Conservation (phyloP, 129 eudicot genomes). For the Pittosporum tobira region DNA sequence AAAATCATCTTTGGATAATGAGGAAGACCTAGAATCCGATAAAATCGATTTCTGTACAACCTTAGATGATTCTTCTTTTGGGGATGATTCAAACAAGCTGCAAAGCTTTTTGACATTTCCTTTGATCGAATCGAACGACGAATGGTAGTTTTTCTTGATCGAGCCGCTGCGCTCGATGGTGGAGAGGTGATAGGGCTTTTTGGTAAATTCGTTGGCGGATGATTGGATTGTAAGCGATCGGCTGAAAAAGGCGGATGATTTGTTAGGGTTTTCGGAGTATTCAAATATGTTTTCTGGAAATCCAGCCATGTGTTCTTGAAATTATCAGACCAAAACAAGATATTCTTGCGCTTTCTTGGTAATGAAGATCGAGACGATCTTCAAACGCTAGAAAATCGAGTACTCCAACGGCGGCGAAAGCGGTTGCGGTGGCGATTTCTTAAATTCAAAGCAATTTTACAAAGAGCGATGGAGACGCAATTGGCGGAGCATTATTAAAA, state of each 20-base stretch:
- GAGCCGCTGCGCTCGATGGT: slow-evolving; percentile 48
- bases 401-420: neutral
- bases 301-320: slow-evolving; percentile 6
- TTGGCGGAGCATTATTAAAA: neutral
- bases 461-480: neutral
- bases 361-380: neutral
- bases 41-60: slow-evolving; percentile 21
- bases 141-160: slow-evolving; percentile 32
- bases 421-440: neutral
- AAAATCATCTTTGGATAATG: slow-evolving; percentile 4
- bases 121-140: slow-evolving; percentile 40
- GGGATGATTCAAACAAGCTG: slow-evolving; percentile 57
- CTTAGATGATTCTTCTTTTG: slow-evolving; percentile 13
- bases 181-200: slow-evolving; percentile 29
- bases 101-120: slow-evolving; percentile 61
- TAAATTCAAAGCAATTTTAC: neutral
- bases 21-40: slow-evolving; percentile 14
- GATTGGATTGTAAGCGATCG: slow-evolving; percentile 59
- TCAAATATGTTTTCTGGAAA: neutral
- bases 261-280: slow-evolving; percentile 6
- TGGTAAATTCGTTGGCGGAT: slow-evolving; percentile 24
- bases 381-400: neutral
- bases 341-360: neutral
- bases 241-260: slow-evolving; percentile 27
- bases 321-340: neutral